A percentile compares a stretch with the other conserved stretches of the same genome.
phyloP scores from a whole-genome alignment of 495 filamentous ascomycete species.

The Neurospora sublineolata region DNA sequence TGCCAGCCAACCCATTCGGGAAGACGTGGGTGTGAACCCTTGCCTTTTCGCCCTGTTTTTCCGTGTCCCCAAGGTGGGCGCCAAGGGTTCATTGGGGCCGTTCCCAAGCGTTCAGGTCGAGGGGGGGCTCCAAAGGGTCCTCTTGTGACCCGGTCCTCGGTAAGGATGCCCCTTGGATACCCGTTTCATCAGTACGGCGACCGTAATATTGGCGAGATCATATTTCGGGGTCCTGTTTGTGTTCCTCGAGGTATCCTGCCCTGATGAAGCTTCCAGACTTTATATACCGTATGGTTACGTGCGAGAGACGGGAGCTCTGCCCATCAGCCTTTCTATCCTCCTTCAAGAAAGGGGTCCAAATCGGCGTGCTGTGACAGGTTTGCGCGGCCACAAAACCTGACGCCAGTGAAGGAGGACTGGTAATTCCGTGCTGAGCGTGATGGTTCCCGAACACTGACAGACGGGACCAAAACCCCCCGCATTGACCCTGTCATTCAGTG shows the following conservation, averaged over 20 bases:
- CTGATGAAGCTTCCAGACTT: not conserved
- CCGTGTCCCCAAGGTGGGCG: not conserved
- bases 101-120: not conserved
- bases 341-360: not conserved
- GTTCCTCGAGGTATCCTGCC: not conserved
- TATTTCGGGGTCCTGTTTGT: not conserved
- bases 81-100: not conserved
- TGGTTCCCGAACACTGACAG: not conserved
- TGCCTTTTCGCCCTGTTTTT: not conserved
- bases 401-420: not conserved
- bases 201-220: not conserved
- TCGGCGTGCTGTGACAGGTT: not conserved
- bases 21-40: not conserved
- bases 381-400: not conserved
- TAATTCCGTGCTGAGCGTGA: not conserved
- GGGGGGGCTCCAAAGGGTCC: not conserved
- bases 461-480: not conserved
- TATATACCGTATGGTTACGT: not conserved
- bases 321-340: not conserved
- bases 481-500: not conserved
- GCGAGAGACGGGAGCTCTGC: not conserved
- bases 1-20: not conserved
- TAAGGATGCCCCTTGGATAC: not conserved
- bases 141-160: not conserved
- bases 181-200: not conserved